Base-by-base conservation (phyloP, 306 rosid species). In the Trifolium repens region DNA sequence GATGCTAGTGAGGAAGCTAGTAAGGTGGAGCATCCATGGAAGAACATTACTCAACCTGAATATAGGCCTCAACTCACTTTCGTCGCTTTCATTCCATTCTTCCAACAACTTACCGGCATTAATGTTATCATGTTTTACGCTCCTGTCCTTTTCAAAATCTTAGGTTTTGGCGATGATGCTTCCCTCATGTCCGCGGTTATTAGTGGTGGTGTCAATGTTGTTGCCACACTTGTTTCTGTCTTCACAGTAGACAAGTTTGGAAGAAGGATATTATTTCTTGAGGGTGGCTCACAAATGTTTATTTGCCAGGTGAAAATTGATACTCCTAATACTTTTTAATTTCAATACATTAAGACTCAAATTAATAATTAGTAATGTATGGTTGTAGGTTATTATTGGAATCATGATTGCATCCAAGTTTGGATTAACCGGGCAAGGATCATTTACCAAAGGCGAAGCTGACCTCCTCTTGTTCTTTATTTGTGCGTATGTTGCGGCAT, bases 401-500 rank as follows among this genome's bases (percentile, higher is more conserved):
- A 2, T 53, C 6, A 40, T 84, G 80, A 83, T 90, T 34, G 85
- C 22, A 3, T 0, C 5, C 1, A 74, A 27, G 37, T 86, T 84
- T 37, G 96, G 92, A 24, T 2, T 71, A 13, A 70, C 9, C 3
- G 91, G 94, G 4, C 22, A 80, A 19, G 94, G 94, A 54, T 19
- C 80, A n/a, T 65, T 89, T 35, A 10, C 54, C 22, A 37, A 8
- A 35, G 69, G 1, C 0, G 74, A 74, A 27, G 86, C 89, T 0
- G 55, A 88, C 37, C 0, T 81, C 1, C 74, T 87, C 3, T 16
- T 88, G 66, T 8, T 80, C n/a, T 76, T 91, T 19, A 84, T 91
- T 5, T 91, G 93, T 35, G 5, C 30, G 7, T 91, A 87, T 39
- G 91, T 88, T 44, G 93, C 93, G 17, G 91, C 85, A 46, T 90